These are phyloP conservation scores for Cetradonia linearis DNA, from an alignment of 495 filamentous ascomycete species.

Conservation along the genomic window DNA sequence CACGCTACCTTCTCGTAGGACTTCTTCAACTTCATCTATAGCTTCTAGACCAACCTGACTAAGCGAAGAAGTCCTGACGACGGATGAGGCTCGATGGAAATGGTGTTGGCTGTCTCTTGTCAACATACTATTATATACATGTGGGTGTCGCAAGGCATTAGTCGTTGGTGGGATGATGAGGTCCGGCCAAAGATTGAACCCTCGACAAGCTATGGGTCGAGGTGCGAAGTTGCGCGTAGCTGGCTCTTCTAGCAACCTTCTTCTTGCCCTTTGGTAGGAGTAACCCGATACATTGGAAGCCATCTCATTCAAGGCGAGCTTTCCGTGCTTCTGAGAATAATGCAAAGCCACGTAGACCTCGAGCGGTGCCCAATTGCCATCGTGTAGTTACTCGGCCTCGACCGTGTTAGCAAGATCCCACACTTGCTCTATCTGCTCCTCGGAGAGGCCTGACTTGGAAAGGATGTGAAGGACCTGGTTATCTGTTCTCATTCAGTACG, in stretches of 20 bases:
- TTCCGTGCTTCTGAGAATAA: constrained; percentile 7
- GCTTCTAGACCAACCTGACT: constrained; percentile 17
- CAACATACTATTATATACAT: background rate
- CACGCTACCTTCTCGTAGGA: constrained; percentile 3
- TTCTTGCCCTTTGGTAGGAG: background rate
- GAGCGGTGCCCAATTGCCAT: constrained; percentile 14
- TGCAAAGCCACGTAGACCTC: constrained; percentile 19
- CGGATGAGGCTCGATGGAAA: background rate
- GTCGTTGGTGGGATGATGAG: background rate
- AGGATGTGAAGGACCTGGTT: constrained; percentile 7
- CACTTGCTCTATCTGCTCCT: constrained; percentile 7
- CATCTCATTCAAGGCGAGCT: constrained; percentile 11
- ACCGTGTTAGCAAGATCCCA: constrained; percentile 13
- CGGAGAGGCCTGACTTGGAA: constrained; percentile 15
- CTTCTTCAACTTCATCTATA: background rate
- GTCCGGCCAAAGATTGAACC: background rate
- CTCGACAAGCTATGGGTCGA: background rate
- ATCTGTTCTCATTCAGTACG: background rate
- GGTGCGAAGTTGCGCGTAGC: background rate
- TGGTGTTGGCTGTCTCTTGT: background rate
- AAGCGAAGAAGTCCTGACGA: constrained; percentile 4
- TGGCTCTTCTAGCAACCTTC: constrained; percentile 10
- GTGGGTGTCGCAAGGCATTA: background rate
- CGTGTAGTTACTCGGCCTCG: constrained; percentile 1
- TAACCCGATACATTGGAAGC: constrained; percentile 12